Percentiles rank a stretch among this genome's conserved stretches.
Conservation (phyloP, 2,329 filamentous ascomycete genomes). For the Diaporthe longicolla region DNA sequence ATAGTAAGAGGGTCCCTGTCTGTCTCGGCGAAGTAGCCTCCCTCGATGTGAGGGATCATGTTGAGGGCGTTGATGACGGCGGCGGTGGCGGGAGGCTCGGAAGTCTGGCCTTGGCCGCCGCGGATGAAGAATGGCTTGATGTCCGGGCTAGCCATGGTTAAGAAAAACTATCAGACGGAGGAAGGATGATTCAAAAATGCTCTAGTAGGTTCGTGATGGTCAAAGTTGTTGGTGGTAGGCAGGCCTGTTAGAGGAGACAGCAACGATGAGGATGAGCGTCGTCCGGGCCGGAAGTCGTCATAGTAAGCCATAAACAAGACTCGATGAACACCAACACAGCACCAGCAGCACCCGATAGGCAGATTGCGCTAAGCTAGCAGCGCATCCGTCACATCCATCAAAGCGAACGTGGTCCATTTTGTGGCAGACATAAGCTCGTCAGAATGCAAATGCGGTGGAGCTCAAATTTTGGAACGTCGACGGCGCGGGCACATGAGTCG, state of each 20-base stretch:
- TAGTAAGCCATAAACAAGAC: background rate
- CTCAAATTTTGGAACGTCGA: background rate
- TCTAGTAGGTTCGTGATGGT: background rate
- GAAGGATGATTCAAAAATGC: background rate
- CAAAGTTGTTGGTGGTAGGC: background rate
- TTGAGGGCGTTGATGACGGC: constrained; percentile 56
- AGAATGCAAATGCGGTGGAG: background rate
- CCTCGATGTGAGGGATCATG: constrained; percentile 71
- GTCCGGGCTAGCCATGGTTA: background rate
- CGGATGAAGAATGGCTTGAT: constrained; percentile 28
- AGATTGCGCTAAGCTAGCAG: background rate
- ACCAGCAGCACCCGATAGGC: background rate
- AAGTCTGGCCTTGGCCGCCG: background rate
- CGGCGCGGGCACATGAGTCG: background rate
- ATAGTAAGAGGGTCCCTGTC: constrained; percentile 67
- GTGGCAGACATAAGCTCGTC: background rate
- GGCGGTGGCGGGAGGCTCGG: constrained; percentile 41
- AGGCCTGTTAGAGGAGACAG: background rate
- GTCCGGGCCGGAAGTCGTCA: constrained; percentile 13
- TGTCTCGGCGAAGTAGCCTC: constrained; percentile 75
- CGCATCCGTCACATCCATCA: background rate
- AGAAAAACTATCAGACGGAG: background rate
- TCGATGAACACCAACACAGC: background rate
- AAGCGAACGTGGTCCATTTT: background rate
- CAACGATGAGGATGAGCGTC: background rate